These are phyloP conservation scores for Infundibulicybe gibba DNA, from an alignment of 768 basidiomycete genomes.

Conservation along the genomic window DNA sequence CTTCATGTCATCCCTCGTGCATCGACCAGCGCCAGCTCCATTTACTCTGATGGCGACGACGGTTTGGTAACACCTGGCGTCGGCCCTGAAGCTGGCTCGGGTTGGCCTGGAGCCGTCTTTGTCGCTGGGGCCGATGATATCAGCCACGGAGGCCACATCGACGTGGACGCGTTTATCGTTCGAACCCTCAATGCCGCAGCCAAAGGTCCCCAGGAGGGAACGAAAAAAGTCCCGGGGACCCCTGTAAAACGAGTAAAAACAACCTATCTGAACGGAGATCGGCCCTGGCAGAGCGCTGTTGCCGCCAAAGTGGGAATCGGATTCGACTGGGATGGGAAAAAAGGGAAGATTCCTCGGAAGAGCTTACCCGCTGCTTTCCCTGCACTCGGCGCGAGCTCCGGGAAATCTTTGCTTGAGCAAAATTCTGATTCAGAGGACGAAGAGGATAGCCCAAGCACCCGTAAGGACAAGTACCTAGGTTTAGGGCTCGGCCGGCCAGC, in stretches of 20 bases:
- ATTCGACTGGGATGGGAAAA: conserved; percentile 42
- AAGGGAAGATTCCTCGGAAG: conserved; percentile 56
- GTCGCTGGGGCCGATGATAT: conserved; percentile 39
- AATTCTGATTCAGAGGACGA: conserved; percentile 64
- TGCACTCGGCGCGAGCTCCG: conserved; percentile 25
- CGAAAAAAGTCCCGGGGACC: conserved; percentile 72
- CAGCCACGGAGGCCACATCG: conserved; percentile 23
- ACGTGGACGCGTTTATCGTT: conserved; percentile 71
- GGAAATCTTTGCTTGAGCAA: conserved; percentile 28
- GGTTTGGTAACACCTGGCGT: conserved; percentile 69
- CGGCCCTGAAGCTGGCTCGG: conserved; percentile 48
- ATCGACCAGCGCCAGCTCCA: conserved; percentile 62
- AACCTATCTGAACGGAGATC: conserved; percentile 48
- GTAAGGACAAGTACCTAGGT: conserved; percentile 54
- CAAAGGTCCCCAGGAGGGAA: conserved; percentile 39
- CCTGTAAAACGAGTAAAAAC: conserved; percentile 77
- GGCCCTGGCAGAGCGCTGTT: conserved; percentile 82
- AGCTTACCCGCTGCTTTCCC: conserved; percentile 76
- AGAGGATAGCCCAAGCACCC: conserved; percentile 60
- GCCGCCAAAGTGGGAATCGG: conserved; percentile 59
- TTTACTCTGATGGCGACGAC: conserved; percentile 55
- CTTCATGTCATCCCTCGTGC: conserved; percentile 46
- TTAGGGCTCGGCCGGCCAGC: conserved; percentile 62
- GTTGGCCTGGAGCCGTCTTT: conserved; percentile 57
- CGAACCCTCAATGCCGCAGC: conserved; percentile 60